Percentiles rank a stretch among this genome's conserved stretches.
Evolutionary conservation across 2,329 filamentous ascomycete species (phyloP).

Genomic region (Diaporthe caulivora): DNA sequence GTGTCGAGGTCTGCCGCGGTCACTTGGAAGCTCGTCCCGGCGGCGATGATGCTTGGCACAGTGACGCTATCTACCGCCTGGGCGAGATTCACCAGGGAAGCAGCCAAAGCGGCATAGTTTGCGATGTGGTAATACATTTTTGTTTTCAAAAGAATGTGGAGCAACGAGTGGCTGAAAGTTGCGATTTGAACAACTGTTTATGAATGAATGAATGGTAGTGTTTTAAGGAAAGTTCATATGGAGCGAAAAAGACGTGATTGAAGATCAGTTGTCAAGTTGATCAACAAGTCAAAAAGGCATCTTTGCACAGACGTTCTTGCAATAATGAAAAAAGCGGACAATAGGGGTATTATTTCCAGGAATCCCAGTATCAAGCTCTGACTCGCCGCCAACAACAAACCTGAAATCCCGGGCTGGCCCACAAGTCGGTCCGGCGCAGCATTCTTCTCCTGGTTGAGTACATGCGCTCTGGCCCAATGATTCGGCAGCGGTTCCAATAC

Average conservation of each 20-base stretch:
- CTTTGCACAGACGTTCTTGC: not conserved
- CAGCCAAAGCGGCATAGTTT: conserved; percentile 16
- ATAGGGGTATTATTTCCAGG: conserved; percentile 25
- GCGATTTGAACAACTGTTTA: not conserved
- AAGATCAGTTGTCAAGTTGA: not conserved
- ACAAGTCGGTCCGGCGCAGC: conserved; percentile 24
- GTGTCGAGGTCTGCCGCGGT: not conserved
- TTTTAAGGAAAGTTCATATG: not conserved
- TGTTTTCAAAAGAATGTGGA: conserved; percentile 13
- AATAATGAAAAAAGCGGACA: conserved; percentile 6
- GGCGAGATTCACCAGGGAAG: not conserved
- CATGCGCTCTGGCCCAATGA: conserved; percentile 13
- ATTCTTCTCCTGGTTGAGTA: not conserved
- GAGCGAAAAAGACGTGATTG: not conserved
- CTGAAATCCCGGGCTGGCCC: conserved; percentile 21
- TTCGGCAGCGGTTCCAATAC: not conserved
- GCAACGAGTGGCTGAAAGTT: conserved; percentile 8
- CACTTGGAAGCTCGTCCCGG: conserved; percentile 9
- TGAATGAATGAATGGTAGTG: not conserved
- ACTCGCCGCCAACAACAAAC: conserved; percentile 29
- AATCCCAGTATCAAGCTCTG: not conserved
- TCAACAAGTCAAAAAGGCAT: not conserved
- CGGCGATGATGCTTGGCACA: not conserved
- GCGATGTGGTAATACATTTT: conserved; percentile 8
- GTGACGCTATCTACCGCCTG: not conserved